Evolutionary conservation across 495 filamentous ascomycete species (phyloP), one percentile per base, ranked within the genome.

Genomic region (Xylaria scruposa): DNA sequence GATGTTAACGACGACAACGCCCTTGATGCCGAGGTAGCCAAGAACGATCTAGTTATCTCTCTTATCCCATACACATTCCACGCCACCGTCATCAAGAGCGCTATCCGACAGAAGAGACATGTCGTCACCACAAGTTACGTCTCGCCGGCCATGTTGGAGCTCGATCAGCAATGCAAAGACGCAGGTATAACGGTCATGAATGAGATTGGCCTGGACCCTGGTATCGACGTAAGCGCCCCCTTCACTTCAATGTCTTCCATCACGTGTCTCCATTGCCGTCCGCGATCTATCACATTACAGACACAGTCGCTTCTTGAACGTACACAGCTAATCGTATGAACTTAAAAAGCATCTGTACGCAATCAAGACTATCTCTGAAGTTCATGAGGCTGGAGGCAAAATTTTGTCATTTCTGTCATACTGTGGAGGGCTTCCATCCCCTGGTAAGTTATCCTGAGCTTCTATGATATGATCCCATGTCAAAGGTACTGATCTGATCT

Each of bases 161-260:
- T 99, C 38, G 94, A 98, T 70, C 84, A 88, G 68, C 87, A 90
- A 73, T 90, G 88, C 79, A 97, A 97, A 87, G 91, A 91, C 58
- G 97, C 97, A 10, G 95, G 94, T 61, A 98, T 99, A 76, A 97
- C 94, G 0, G 94, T 99, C 70, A 92, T 99, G 92, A 98, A 99
- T 79, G 96, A 99, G 88, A 97, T 98, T 79, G 95, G 95, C 69
- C 67, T 65, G 26, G 76, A 74, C 70, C 76, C 74, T 44, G 73
- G 72, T 69, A 74, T 78, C 31, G 64, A 53, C 38, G 68, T 70
- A 59, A 70, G 68, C n/a, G 21, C 19, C 47, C 19, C 12, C 6
- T 51, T 51, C n/a, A n/a, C n/a, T n/a, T 4, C 10, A 9, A 51
- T 3, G 21, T 51, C 2, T 7, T 4, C 47, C 7, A 49, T 21